phyloP scores from a whole-genome alignment of 108 stramenopile species.

The Skeletonema costatum region DNA sequence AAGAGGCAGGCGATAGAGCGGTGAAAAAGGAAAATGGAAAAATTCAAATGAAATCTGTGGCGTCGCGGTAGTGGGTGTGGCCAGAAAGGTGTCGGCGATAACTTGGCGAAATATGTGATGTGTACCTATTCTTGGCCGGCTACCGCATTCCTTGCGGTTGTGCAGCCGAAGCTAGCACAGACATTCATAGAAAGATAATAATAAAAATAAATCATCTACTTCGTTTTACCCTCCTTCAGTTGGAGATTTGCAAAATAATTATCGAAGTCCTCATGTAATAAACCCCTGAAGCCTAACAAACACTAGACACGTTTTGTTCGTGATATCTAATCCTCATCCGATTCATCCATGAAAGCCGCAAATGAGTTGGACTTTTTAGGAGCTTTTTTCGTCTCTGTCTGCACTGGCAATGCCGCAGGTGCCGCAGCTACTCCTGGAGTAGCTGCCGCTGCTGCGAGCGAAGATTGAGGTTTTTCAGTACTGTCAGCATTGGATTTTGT shows the following conservation, averaged over 20 bases:
- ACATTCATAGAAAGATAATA: too few species aligned
- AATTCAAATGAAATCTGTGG: too few species aligned
- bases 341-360: constrained; percentile 51
- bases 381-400: constrained; percentile 24
- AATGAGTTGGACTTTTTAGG: constrained; percentile 50
- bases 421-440: not conserved
- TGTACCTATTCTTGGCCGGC: too few species aligned
- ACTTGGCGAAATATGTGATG: too few species aligned
- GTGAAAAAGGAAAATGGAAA: too few species aligned
- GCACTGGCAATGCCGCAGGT: constrained; percentile 2
- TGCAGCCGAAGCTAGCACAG: too few species aligned
- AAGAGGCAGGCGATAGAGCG: too few species aligned
- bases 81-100: too few species aligned
- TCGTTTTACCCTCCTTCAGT: not conserved
- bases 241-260: not conserved
- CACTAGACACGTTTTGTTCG: not conserved
- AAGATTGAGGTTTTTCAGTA: constrained; percentile 1
- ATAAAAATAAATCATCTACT: not conserved
- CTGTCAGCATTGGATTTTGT: constrained; percentile 13
- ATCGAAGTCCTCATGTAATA: not conserved
- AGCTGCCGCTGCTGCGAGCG: constrained; percentile 7
- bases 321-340: constrained; percentile 31
- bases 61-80: too few species aligned
- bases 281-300: not conserved
- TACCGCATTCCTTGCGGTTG: too few species aligned